phyloP scores from a whole-genome alignment of 257 asterid genomes.

The Solanum pinnatisectum region DNA sequence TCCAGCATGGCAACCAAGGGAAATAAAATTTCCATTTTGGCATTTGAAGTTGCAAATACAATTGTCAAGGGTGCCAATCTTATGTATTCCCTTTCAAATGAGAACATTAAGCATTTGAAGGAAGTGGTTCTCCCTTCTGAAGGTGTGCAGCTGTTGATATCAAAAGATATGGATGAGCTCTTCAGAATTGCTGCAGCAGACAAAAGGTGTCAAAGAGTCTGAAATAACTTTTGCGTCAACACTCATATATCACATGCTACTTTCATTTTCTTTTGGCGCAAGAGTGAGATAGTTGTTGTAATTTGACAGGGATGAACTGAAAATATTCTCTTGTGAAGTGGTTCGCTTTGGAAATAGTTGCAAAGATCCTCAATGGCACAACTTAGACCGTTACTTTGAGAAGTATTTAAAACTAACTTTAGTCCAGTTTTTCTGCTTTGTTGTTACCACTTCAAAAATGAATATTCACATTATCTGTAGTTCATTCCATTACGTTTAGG shows the following conservation, averaged over 20 bases:
- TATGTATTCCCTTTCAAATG: slow-evolving; percentile 68
- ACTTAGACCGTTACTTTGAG: slow-evolving; percentile 88
- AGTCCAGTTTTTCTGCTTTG: not conserved
- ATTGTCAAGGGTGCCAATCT: slow-evolving; percentile 91
- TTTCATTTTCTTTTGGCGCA: not conserved
- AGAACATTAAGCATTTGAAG: slow-evolving; percentile 64
- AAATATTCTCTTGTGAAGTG: slow-evolving; percentile 78
- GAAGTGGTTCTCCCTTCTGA: slow-evolving; percentile 82
- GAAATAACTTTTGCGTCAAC: not conserved
- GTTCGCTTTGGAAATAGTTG: slow-evolving; percentile 93
- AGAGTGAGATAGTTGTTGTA: not conserved
- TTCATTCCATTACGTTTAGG: slow-evolving; percentile 32
- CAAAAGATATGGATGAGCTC: slow-evolving; percentile 81
- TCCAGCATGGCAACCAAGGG: slow-evolving; percentile 79
- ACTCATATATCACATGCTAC: not conserved
- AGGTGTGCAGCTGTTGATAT: slow-evolving; percentile 74
- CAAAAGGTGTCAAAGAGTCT: slow-evolving; percentile 49
- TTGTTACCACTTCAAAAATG: slow-evolving; percentile 1
- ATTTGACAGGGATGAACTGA: slow-evolving; percentile 64
- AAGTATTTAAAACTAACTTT: slow-evolving; percentile 45
- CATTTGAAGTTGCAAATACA: slow-evolving; percentile 97
- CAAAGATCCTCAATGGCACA: slow-evolving; percentile 99
- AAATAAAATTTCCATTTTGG: slow-evolving; percentile 68
- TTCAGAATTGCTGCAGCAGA: slow-evolving; percentile 79
- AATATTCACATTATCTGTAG: slow-evolving; percentile 19